A percentile compares a stretch with the other conserved stretches of the same genome.
Conservation (phyloP, 2,329 filamentous ascomycete genomes). For the Aspergillus sp. region DNA sequence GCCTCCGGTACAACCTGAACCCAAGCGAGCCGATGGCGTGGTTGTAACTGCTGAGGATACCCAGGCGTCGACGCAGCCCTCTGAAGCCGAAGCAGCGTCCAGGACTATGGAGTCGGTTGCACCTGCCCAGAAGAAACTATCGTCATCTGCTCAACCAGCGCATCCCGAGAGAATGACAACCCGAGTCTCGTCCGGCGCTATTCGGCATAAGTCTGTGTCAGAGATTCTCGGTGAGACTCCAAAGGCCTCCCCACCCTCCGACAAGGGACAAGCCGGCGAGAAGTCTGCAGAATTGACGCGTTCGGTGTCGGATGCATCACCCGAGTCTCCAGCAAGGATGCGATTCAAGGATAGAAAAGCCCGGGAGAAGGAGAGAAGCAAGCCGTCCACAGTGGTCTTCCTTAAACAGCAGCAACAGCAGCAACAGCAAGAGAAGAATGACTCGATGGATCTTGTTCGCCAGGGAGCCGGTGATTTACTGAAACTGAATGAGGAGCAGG, state of each 20-base stretch:
- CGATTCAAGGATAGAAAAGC: conserved; percentile 52
- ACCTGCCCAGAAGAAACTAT: conserved; percentile 23
- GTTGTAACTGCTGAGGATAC: conserved; percentile 11
- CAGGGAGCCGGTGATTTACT: conserved; percentile 48
- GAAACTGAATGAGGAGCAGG: conserved; percentile 45
- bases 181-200: conserved; percentile 66
- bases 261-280: conserved; percentile 36
- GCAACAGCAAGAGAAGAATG: conserved; percentile 48
- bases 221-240: conserved; percentile 66
- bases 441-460: conserved; percentile 35
- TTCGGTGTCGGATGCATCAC: conserved; percentile 23
- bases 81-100: conserved; percentile 9
- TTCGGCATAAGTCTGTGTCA: conserved; percentile 69
- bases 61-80: conserved; percentile 12
- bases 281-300: conserved; percentile 8
- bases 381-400: conserved; percentile 74
- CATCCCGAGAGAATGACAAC: conserved; percentile 62
- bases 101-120: conserved; percentile 8
- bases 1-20: conserved; percentile 7
- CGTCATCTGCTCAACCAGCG: conserved; percentile 25
- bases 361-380: conserved; percentile 58
- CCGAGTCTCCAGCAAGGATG: conserved; percentile 36
- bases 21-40: conserved; percentile 13
- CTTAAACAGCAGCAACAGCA: conserved; percentile 59
- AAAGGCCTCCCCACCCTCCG: conserved; percentile 33